Conservation (phyloP, 2,329 filamentous ascomycete species). For the Didymella pomorum region DNA sequence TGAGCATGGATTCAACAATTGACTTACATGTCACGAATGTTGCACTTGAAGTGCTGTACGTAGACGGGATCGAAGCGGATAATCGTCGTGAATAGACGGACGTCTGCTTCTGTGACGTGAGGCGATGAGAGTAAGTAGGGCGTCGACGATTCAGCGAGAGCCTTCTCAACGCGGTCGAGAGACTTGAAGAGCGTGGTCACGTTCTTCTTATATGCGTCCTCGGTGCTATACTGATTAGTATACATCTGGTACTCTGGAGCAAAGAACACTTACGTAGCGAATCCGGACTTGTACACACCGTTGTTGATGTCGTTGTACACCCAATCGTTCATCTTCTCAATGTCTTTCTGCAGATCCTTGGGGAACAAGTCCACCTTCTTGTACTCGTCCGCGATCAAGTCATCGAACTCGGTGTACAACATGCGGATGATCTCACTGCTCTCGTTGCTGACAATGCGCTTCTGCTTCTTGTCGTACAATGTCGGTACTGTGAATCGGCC, state of each 20-base stretch:
- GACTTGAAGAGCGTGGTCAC: constrained; percentile 58
- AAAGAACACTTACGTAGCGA: constrained; percentile 54
- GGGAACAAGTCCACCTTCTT: constrained; percentile 57
- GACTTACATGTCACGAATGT: constrained; percentile 74
- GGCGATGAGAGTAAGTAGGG: constrained; percentile 58
- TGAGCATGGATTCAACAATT: not conserved
- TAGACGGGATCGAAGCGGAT: constrained; percentile 66
- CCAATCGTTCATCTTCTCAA: constrained; percentile 61
- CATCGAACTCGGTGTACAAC: constrained; percentile 82
- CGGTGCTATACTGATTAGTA: constrained; percentile 40
- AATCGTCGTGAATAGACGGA: constrained; percentile 67
- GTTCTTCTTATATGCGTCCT: constrained; percentile 59
- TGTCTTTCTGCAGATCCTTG: constrained; percentile 53
- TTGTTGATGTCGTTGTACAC: constrained; percentile 63
- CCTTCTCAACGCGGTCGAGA: constrained; percentile 57
- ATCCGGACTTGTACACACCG: constrained; percentile 61
- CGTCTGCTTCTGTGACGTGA: constrained; percentile 58
- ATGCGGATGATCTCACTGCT: constrained; percentile 92
- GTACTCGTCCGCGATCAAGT: constrained; percentile 56
- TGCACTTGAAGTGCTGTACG: constrained; percentile 75
- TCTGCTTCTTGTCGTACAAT: constrained; percentile 78
- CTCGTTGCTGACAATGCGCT: constrained; percentile 88
- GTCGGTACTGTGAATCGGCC: constrained; percentile 89
- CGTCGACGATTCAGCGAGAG: constrained; percentile 53
- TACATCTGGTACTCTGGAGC: not conserved